Evolutionary conservation across 345 rosid species (phyloP).

Genomic region (Mercurialis annua): DNA sequence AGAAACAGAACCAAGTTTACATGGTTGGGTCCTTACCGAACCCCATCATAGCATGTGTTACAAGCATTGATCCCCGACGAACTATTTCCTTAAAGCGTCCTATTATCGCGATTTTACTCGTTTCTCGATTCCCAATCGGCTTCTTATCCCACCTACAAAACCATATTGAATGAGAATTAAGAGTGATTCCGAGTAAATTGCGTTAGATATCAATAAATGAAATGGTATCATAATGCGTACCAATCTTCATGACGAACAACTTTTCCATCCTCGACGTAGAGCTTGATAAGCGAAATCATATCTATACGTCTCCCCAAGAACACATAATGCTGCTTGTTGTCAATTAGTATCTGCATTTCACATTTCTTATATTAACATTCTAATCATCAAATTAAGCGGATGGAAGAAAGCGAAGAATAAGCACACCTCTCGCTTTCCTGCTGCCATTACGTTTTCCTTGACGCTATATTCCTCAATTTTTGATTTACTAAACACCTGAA

Average conservation of each 20-base stretch:
- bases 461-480: slow-evolving; percentile 64
- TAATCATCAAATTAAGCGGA: not conserved
- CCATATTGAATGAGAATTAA: not conserved
- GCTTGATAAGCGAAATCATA: slow-evolving; percentile 77
- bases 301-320: slow-evolving; percentile 64
- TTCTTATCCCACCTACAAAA: slow-evolving; percentile 82
- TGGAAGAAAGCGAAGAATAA: not conserved
- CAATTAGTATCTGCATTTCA: slow-evolving; percentile 57
- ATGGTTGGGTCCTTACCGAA: slow-evolving; percentile 73
- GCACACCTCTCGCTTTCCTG: slow-evolving; percentile 65
- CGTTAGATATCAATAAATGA: not conserved
- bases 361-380: not conserved
- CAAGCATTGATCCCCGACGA: slow-evolving; percentile 79
- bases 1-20: slow-evolving; percentile 4
- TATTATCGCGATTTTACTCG: slow-evolving; percentile 45
- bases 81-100: slow-evolving; percentile 58
- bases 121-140: slow-evolving; percentile 64
- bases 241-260: slow-evolving; percentile 85
- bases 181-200: too few species aligned
- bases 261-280: slow-evolving; percentile 66
- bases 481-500: slow-evolving; percentile 77
- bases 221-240: slow-evolving; percentile 31
- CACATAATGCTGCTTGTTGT: slow-evolving; percentile 83
- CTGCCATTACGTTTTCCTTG: slow-evolving; percentile 41
- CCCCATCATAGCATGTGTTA: slow-evolving; percentile 87